Evolutionary conservation across 495 filamentous ascomycete species (phyloP), one percentile per base, ranked within the genome.

Genomic region (Hypoxylon subgilvum): DNA sequence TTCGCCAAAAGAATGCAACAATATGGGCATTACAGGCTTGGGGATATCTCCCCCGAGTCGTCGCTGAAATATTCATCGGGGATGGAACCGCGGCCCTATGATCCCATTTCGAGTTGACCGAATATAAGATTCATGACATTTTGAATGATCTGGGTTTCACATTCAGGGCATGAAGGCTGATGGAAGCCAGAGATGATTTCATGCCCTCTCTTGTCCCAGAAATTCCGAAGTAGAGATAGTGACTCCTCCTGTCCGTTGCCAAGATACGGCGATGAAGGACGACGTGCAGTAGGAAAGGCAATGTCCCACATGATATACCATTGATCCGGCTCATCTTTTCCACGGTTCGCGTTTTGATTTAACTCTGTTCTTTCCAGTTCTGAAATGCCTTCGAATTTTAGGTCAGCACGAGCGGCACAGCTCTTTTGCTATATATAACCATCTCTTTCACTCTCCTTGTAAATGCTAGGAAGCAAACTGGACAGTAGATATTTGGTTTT

Each of bases 401-500:
- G 61, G n/a, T 39, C 28, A 9, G 14, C 10, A 0, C 32, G 23
- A 7, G 35, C 17, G n/a, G 1, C 19, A 14, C 55, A 59, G 8
- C 22, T 34, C 3, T 41, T 22, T 36, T 54, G 27, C 21, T 53
- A 36, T 12, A 45, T 45, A 6, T 55, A 43, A 8, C 18, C 21
- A 3, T 58, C 61, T 41, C 55, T 46, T 10, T 49, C 42, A 8
- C 27, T 13, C n/a, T 53, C 19, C 12, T 48, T 14, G 27, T 13
- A 10, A 63, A 63, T 3, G 16, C 13, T 9, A 23, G 1, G 39
- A 47, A 58, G 16, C 60, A 63, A n/a, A 41, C 38, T n/a, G 60
- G 42, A 18, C 60, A 63, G 19, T 63, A 63, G 14, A 38, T 23
- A 41, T 53, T 41, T n/a, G 55, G 55, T n/a, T 47, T 49, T 36